Conservation (phyloP, 441 rosid genomes). For the Melastoma candidum region DNA sequence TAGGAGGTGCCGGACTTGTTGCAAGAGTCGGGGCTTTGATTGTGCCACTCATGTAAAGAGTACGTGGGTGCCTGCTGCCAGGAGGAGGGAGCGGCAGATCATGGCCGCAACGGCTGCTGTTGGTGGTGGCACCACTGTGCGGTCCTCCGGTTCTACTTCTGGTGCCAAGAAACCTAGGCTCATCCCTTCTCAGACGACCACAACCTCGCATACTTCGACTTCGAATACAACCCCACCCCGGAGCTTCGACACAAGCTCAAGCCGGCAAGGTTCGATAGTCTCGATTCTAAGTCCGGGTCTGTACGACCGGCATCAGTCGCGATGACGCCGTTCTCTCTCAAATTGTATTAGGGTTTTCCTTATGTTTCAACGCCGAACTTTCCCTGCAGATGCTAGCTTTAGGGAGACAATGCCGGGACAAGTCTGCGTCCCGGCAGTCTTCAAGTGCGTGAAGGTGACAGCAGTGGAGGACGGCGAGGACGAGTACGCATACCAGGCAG, state of each 20-base stretch:
- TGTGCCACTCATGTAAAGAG: slow-evolving; percentile 91
- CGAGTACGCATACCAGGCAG: slow-evolving; percentile 87
- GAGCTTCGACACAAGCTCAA: slow-evolving; percentile 80
- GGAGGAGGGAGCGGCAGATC: slow-evolving; percentile 82
- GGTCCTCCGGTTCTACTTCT: slow-evolving; percentile 55
- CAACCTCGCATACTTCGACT: slow-evolving; percentile 80
- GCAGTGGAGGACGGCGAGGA: slow-evolving; percentile 85
- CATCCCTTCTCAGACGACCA: slow-evolving; percentile 43
- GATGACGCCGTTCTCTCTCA: too few relatives aligned
- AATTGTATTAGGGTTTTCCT: too few relatives aligned
- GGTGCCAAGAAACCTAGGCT: slow-evolving; percentile 73
- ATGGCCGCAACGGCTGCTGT: slow-evolving; percentile 23
- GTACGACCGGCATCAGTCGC: too few relatives aligned
- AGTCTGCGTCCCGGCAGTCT: slow-evolving; percentile 79
- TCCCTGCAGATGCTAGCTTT: slow-evolving; percentile 37
- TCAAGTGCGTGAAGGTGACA: slow-evolving; percentile 86
- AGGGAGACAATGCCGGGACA: slow-evolving; percentile 67
- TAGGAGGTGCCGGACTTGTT: slow-evolving; percentile 86
- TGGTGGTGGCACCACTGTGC: slow-evolving; percentile 35
- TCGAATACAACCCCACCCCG: slow-evolving; percentile 78
- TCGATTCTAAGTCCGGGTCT: background rate
- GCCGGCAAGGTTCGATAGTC: slow-evolving; percentile 54
- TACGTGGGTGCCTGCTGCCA: slow-evolving; percentile 94
- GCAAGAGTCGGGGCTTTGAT: slow-evolving; percentile 85
- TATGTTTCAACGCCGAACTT: slow-evolving; percentile 1